Conservation (phyloP, 805 yeast genomes). For the Tetrapisispora phaffii region DNA sequence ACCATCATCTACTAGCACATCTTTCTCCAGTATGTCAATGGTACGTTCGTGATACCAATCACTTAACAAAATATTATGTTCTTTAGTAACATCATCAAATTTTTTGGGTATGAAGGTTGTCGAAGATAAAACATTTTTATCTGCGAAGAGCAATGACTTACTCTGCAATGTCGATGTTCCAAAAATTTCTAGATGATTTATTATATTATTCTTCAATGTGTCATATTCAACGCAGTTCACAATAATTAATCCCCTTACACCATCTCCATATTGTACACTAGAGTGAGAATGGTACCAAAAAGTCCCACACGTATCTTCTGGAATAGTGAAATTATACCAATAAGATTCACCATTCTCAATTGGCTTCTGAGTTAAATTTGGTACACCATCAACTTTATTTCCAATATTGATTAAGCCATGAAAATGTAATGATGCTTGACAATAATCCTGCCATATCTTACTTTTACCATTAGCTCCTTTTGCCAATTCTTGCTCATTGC, state of each 20-base stretch:
- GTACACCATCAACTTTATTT: conserved; percentile 36
- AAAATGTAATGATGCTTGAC: conserved; percentile 38
- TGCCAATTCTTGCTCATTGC: conserved; percentile 21
- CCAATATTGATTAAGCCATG: conserved; percentile 43
- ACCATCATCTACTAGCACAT: conserved; percentile 14
- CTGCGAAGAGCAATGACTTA: neutral
- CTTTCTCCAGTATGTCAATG: conserved; percentile 32
- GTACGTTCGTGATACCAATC: conserved; percentile 50
- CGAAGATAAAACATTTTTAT: neutral
- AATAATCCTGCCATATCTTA: conserved; percentile 12
- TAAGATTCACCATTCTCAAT: conserved; percentile 53
- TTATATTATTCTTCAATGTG: conserved; percentile 29
- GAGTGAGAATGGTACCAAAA: conserved; percentile 51
- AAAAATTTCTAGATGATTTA: conserved; percentile 4
- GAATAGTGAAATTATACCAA: conserved; percentile 38
- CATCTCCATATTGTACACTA: conserved; percentile 42
- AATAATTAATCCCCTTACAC: conserved; percentile 40
- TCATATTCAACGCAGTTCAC: conserved; percentile 41
- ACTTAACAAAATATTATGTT: conserved; percentile 43
- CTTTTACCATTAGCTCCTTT: conserved; percentile 6
- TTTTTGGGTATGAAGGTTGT: neutral
- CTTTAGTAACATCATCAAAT: conserved; percentile 32
- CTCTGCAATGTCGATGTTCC: neutral
- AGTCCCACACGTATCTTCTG: conserved; percentile 38
- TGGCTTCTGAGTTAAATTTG: conserved; percentile 54